Evolutionary conservation across 768 basidiomycete species (phyloP).

Genomic region (Sutorius australiensis): DNA sequence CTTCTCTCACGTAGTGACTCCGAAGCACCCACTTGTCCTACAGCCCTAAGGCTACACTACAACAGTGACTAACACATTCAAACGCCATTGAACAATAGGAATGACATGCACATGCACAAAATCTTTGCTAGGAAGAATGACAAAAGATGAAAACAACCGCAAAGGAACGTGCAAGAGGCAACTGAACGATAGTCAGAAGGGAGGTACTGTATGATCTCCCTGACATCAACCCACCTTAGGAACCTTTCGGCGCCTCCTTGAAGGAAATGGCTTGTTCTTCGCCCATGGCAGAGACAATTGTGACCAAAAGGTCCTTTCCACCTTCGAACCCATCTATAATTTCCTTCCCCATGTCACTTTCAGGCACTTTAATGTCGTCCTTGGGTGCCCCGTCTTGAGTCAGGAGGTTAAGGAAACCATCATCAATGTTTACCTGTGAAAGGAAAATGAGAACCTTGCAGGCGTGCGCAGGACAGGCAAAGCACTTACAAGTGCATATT

Average conservation of each 20-base stretch:
- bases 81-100: constrained; percentile 24
- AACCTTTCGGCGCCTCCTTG: constrained; percentile 84
- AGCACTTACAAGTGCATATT: constrained; percentile 79
- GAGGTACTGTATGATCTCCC: neutral
- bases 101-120: constrained; percentile 27
- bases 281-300: constrained; percentile 84
- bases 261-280: constrained; percentile 88
- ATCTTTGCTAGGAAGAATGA: constrained; percentile 13
- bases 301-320: constrained; percentile 85
- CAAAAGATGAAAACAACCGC: constrained; percentile 16
- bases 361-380: constrained; percentile 94
- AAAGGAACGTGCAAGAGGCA: constrained; percentile 5
- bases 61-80: constrained; percentile 27
- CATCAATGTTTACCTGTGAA: constrained; percentile 79
- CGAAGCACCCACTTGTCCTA: constrained; percentile 8
- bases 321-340: constrained; percentile 72
- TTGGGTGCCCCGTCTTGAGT: constrained; percentile 71
- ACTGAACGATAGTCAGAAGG: neutral
- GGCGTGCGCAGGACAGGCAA: constrained; percentile 3
- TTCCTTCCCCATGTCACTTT: constrained; percentile 70
- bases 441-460: constrained; percentile 1
- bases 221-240: constrained; percentile 16
- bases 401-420: constrained; percentile 96
- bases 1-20: constrained; percentile 3
- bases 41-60: constrained; percentile 23